Conservation (phyloP, 1,139 yeast genomes). For the Magnusiomyces sp. region DNA sequence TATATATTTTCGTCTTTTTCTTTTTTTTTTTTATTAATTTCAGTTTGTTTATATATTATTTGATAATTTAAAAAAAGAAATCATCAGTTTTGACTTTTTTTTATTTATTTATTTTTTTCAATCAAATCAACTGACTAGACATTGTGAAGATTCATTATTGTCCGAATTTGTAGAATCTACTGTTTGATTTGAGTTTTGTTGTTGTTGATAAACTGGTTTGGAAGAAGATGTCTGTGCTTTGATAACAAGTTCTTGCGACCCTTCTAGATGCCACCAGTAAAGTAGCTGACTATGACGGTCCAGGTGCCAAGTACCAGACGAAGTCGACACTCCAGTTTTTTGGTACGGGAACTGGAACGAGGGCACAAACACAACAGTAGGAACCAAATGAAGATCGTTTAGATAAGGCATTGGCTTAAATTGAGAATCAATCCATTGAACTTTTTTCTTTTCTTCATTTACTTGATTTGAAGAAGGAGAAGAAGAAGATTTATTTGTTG, state of each 20-base stretch:
- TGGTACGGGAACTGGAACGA: constrained; percentile 54
- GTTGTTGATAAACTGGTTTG: neutral
- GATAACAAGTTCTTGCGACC: constrained; percentile 19
- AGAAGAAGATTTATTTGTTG: too few relatives aligned
- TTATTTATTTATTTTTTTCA: neutral
- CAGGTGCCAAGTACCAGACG: constrained; percentile 50
- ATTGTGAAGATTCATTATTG: neutral
- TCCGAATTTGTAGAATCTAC: neutral
- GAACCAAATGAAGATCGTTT: too few relatives aligned
- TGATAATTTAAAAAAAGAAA: too few relatives aligned
- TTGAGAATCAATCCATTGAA: too few relatives aligned
- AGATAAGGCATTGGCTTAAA: too few relatives aligned
- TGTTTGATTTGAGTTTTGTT: neutral
- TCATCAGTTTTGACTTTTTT: neutral
- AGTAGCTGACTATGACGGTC: constrained; percentile 47
- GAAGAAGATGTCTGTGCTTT: neutral
- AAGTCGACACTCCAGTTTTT: constrained; percentile 39
- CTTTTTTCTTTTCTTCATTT: too few relatives aligned
- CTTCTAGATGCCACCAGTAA: constrained; percentile 52
- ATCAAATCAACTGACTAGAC: neutral
- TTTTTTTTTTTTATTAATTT: neutral
- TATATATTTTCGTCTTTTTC: too few relatives aligned
- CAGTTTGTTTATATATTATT: too few relatives aligned
- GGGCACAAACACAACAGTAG: constrained; percentile 62
- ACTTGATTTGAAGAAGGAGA: too few relatives aligned